A percentile compares a stretch with the other conserved stretches of the same genome.
These are phyloP conservation scores for Arthrocladium fulminans DNA, from an alignment of 2,329 filamentous ascomycete genomes.

Conservation along the genomic window DNA sequence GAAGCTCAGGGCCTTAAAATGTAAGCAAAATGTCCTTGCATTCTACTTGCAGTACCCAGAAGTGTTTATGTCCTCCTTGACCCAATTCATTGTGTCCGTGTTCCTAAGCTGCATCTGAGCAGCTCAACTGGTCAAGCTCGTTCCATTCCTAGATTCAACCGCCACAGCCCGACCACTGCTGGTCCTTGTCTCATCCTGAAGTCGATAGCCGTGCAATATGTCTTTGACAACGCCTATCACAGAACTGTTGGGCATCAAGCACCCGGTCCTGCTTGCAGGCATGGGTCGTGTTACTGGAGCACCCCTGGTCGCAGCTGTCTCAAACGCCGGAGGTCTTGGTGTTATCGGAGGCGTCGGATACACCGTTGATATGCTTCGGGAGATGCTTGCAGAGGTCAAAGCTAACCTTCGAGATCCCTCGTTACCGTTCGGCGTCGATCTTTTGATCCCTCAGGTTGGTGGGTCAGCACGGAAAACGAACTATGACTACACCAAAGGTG, in stretches of 20 bases:
- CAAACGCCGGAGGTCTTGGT: constrained; percentile 24
- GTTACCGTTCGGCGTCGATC: constrained; percentile 71
- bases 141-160: no score
- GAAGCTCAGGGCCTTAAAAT: background rate
- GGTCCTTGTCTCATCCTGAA: background rate
- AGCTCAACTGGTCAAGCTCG: background rate
- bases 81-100: background rate
- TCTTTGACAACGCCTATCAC: constrained; percentile 19
- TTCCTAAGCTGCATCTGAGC: background rate
- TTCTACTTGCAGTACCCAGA: background rate
- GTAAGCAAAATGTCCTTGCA: background rate
- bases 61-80: background rate
- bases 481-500: constrained; percentile 75
- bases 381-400: constrained; percentile 46
- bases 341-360: constrained; percentile 24
- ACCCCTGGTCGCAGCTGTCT: constrained; percentile 22
- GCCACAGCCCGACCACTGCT: no score
- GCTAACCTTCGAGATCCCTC: constrained; percentile 50
- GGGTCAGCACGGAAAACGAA: constrained; percentile 66
- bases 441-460: constrained; percentile 72
- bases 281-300: constrained; percentile 21
- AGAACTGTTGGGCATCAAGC: constrained; percentile 20
- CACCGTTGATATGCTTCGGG: constrained; percentile 63
- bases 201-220: constrained; percentile 10
- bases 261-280: constrained; percentile 23